Percentiles rank a stretch among this genome's conserved stretches.
Conservation (phyloP, 768 basidiomycete genomes). For the Gloeostereum incarnatum region DNA sequence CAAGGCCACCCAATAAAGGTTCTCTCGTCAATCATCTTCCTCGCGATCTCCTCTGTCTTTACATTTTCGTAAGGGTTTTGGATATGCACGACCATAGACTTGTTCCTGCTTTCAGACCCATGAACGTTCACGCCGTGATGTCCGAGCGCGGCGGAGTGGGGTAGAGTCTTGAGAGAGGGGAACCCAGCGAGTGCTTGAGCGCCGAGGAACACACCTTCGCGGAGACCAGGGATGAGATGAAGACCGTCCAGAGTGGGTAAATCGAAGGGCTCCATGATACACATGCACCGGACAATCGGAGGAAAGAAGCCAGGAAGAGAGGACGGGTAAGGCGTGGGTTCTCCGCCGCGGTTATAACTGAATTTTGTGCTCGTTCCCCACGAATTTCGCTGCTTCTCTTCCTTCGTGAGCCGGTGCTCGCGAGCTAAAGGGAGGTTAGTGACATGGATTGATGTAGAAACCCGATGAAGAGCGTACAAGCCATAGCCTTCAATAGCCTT, state of each 20-base stretch:
- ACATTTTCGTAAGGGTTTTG: conserved; percentile 61
- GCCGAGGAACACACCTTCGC: conserved; percentile 84
- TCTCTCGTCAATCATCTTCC: conserved; percentile 64
- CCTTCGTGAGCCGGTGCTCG: conserved; percentile 66
- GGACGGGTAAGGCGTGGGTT: conserved; percentile 73
- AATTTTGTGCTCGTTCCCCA: conserved; percentile 81
- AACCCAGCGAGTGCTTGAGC: conserved; percentile 87
- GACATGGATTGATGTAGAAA: conserved; percentile 1
- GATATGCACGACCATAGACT: conserved; percentile 88
- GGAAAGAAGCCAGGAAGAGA: conserved; percentile 96
- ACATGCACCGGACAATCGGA: conserved; percentile 69
- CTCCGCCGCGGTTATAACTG: conserved; percentile 46
- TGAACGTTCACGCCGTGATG: conserved; percentile 92
- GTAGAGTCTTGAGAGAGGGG: conserved; percentile 88
- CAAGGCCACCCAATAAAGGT: conserved; percentile 91
- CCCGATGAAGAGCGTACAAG: conserved; percentile 43
- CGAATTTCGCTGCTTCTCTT: conserved; percentile 68
- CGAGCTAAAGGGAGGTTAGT: conserved; percentile 37
- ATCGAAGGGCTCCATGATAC: conserved; percentile 74
- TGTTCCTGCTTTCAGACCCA: conserved; percentile 81
- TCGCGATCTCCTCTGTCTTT: conserved; percentile 67
- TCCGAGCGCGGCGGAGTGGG: conserved; percentile 65
- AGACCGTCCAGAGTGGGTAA: conserved; percentile 83
- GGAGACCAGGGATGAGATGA: conserved; percentile 77
- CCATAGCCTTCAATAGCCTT: conserved; percentile 77